phyloP scores from a whole-genome alignment of 1,284 basidiomycete species.

The Sanghuangporus baumii region DNA sequence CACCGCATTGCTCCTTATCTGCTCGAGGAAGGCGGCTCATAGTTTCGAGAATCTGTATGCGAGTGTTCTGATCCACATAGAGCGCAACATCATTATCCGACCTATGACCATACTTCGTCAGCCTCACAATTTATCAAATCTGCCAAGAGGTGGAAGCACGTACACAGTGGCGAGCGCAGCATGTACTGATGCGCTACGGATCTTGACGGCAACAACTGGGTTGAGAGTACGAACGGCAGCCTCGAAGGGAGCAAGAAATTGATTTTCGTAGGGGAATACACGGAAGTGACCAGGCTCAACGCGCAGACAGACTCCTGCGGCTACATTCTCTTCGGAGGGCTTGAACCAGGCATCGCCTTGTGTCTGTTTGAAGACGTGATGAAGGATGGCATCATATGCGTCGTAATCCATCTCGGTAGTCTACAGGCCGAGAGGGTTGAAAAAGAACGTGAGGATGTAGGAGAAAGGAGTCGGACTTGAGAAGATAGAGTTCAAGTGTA shows the following conservation, averaged over 20 bases:
- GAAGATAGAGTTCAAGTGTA: neutral
- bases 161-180: constrained; percentile 67
- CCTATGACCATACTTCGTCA: constrained; percentile 1
- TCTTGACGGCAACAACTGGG: constrained; percentile 75
- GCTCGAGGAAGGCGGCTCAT: constrained; percentile 60
- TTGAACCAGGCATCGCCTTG: constrained; percentile 74
- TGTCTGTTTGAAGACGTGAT: constrained; percentile 63
- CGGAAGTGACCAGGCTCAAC: constrained; percentile 58
- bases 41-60: constrained; percentile 62
- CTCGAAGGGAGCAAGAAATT: constrained; percentile 59
- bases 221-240: constrained; percentile 66
- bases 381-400: constrained; percentile 64
- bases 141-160: constrained; percentile 28
- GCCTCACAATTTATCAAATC: neutral
- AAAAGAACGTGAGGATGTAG: neutral
- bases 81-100: constrained; percentile 17
- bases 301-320: constrained; percentile 63
- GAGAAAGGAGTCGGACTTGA: neutral
- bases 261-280: constrained; percentile 64
- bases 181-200: constrained; percentile 75
- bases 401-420: constrained; percentile 58
- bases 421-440: neutral
- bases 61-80: constrained; percentile 34
- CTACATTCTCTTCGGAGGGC: constrained; percentile 64
- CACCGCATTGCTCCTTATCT: constrained; percentile 80